phyloP scores from a whole-genome alignment of 352 stramenopile species.

The Globisporangium carolinianum region DNA sequence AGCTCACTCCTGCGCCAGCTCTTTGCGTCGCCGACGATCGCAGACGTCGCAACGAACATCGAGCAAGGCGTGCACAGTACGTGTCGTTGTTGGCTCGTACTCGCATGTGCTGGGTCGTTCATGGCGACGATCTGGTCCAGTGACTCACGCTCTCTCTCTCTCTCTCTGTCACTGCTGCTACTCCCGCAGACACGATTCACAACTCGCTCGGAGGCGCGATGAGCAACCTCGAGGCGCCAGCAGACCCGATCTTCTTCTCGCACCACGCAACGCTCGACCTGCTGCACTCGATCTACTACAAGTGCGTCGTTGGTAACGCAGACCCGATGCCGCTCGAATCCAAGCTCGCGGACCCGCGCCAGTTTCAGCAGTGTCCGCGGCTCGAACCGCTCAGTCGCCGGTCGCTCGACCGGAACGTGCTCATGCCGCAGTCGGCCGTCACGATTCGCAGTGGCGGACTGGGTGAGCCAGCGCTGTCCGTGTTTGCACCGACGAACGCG shows the following conservation, averaged over 20 bases:
- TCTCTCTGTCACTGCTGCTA: background rate
- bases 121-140: background rate
- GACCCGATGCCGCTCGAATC: constrained; percentile 37
- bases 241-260: constrained; percentile 85
- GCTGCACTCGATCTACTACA: constrained; percentile 81
- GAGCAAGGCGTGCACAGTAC: constrained; percentile 76
- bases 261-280: constrained; percentile 81
- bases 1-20: constrained; percentile 73
- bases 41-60: constrained; percentile 50
- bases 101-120: background rate
- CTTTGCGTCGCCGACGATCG: constrained; percentile 62
- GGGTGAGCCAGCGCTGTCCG: constrained; percentile 31
- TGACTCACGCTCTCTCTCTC: constrained; percentile 6
- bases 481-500: constrained; percentile 41
- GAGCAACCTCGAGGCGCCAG: constrained; percentile 60
- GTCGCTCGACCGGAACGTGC: constrained; percentile 36
- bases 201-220: constrained; percentile 63
- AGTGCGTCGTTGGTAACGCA: constrained; percentile 68
- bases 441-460: constrained; percentile 45
- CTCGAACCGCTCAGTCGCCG: constrained; percentile 24
- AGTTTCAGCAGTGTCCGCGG: constrained; percentile 52
- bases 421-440: constrained; percentile 51
- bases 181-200: constrained; percentile 68
- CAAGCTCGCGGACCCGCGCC: constrained; percentile 51
- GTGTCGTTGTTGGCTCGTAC: constrained; percentile 6